Percentiles rank a stretch among this genome's conserved stretches.
These are phyloP conservation scores for Schoenoplectus tabernaemontani DNA, from an alignment of 202 grass and related monocot species.

Conservation along the genomic window DNA sequence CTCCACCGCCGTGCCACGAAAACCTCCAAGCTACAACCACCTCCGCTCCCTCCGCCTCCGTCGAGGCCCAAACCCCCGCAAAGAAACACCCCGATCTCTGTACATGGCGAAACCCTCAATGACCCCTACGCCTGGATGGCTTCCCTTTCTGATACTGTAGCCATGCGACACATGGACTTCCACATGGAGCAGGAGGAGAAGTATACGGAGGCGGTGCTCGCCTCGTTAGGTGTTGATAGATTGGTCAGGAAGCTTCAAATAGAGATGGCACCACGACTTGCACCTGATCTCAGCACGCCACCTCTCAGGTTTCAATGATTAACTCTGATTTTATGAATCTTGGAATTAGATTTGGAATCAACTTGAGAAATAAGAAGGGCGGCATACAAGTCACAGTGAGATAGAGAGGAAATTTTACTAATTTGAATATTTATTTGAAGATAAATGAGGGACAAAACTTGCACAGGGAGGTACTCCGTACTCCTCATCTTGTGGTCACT, in stretches of 20 bases:
- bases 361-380: neutral
- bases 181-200: slow-evolving; percentile 94
- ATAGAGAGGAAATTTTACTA: neutral
- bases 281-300: slow-evolving; percentile 63
- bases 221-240: slow-evolving; percentile 46
- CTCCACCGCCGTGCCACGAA: slow-evolving; percentile 5
- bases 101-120: slow-evolving; percentile 26
- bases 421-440: neutral
- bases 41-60: slow-evolving; percentile 20
- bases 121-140: slow-evolving; percentile 91
- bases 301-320: slow-evolving; percentile 28
- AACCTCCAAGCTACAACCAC: neutral
- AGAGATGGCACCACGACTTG: slow-evolving; percentile 77
- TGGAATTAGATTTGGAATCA: neutral
- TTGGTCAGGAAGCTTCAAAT: slow-evolving; percentile 81
- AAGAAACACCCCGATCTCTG: slow-evolving; percentile 4
- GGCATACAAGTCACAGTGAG: neutral
- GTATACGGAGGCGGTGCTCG: slow-evolving; percentile 74
- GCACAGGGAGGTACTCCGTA: neutral
- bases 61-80: slow-evolving; percentile 20
- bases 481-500: neutral
- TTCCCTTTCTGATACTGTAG: slow-evolving; percentile 55
- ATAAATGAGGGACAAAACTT: neutral
- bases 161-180: slow-evolving; percentile 97
- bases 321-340: neutral